Evolutionary conservation across 495 filamentous ascomycete species (phyloP).

Genomic region (Sporormia fimetaria): DNA sequence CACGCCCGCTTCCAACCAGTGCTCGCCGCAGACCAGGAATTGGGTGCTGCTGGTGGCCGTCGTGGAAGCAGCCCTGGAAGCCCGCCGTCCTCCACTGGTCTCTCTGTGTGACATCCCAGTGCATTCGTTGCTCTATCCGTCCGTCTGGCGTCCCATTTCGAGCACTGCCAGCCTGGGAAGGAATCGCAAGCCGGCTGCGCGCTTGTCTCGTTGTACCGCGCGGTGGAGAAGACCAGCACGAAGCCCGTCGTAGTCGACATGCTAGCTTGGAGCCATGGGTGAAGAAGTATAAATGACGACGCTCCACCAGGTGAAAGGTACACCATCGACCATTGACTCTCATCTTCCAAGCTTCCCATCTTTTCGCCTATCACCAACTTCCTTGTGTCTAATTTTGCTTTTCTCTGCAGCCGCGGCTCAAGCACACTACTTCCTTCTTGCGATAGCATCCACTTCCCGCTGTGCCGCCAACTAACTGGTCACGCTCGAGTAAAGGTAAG

Average conservation of each 20-base stretch:
- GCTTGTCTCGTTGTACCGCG: slow-evolving; percentile 20
- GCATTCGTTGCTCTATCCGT: slow-evolving; percentile 20
- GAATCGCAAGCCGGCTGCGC: slow-evolving; percentile 14
- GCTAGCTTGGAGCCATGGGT: slow-evolving; percentile 6
- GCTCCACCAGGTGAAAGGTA: no score
- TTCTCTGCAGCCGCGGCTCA: slow-evolving; percentile 24
- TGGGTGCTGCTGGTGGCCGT: no score
- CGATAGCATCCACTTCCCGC: slow-evolving; percentile 13
- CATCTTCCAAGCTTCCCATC: neutral
- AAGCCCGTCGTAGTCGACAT: slow-evolving; percentile 8
- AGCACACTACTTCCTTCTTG: slow-evolving; percentile 8
- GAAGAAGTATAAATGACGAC: slow-evolving; percentile 20
- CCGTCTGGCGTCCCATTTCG: slow-evolving; percentile 14
- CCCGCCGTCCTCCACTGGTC: no score
- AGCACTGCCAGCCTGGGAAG: slow-evolving; percentile 6
- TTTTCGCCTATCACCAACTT: neutral
- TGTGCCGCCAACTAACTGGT: no score
- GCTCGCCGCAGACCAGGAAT: no score
- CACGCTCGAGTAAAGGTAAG: slow-evolving; percentile 12
- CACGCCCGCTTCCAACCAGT: no score
- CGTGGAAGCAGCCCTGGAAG: no score
- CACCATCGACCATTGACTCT: slow-evolving; percentile 5
- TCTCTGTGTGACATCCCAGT: slow-evolving; percentile 16
- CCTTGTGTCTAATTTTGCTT: slow-evolving; percentile 17
- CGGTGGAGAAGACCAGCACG: slow-evolving; percentile 18